Evolutionary conservation across 1,139 yeast species (phyloP), one percentile per base, ranked within the genome.

Genomic region (Hyphopichia wangnamkhiaoensis): DNA sequence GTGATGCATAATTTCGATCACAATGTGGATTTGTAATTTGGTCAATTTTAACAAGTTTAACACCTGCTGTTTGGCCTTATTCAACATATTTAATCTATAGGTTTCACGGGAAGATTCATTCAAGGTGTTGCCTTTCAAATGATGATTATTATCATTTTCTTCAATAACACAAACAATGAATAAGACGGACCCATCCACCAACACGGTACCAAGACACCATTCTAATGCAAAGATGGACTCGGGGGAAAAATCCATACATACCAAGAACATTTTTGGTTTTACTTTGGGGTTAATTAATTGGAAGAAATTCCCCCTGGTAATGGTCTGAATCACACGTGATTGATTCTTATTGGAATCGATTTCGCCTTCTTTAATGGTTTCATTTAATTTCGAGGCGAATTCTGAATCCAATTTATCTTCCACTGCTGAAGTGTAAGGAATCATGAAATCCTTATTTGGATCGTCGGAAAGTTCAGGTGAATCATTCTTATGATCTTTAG

Each of bases 171-270:
- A 85, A 14, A 90, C 80, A 19, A 89, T 78, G 55, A 87, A 88
- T 38, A 91, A 63, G 1, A 90, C 90, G 42, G 90, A 86, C 0
- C 94, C 94, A 53, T 88, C 94, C 20, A 84, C 85, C 38, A 90
- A 71, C 1, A 90, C 86, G 0, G 96, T 82, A 2, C 97, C 97
- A 49, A 91, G 74, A 34, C 91, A 80, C 89, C 96, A 91, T 53
- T 89, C 95, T 33, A 91, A 71, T 0, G 97, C 95, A 60, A 86
- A 88, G 27, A 77, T 74, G 3, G 96, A 84, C 53, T 89, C 97
- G 1, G 91, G 89, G 1, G 93, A 84, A 52, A 87, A 76, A 57
- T 88, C 96, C 67, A 86, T 79, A 54, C 93, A 87, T 25, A 86
- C 76, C 40, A 88, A 68, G 60, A 82, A 88, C 60, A 86, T 78